These are phyloP conservation scores for Neophaeococcomyces aloes DNA, from an alignment of 2,329 filamentous ascomycete species.

Conservation along the genomic window DNA sequence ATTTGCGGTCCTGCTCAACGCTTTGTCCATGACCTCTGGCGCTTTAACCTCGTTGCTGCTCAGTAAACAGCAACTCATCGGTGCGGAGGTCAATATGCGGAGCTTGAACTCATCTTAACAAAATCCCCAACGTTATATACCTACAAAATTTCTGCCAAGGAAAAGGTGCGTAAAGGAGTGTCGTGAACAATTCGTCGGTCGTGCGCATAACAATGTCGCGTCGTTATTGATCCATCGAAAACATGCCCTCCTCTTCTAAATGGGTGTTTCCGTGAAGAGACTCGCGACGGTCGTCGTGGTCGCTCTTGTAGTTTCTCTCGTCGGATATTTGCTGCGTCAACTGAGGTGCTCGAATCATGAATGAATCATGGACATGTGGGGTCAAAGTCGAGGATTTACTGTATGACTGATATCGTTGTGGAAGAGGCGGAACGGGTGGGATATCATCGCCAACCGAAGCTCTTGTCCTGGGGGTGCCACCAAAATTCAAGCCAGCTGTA, in stretches of 20 bases:
- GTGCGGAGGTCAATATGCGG: slow-evolving; percentile 21
- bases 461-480: slow-evolving; percentile 63
- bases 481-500: slow-evolving; percentile 81
- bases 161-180: slow-evolving; percentile 8
- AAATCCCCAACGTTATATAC: slow-evolving; percentile 10
- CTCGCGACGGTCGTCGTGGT: slow-evolving; percentile 54
- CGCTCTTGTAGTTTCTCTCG: slow-evolving; percentile 57
- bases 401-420: slow-evolving; percentile 36
- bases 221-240: slow-evolving; percentile 83
- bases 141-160: slow-evolving; percentile 9
- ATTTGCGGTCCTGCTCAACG: slow-evolving; percentile 20
- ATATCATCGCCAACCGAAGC: slow-evolving; percentile 53
- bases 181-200: slow-evolving; percentile 10
- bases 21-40: slow-evolving; percentile 18
- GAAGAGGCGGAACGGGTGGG: slow-evolving; percentile 79
- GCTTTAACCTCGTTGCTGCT: slow-evolving; percentile 23
- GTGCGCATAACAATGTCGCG: slow-evolving; percentile 4
- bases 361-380: slow-evolving; percentile 32
- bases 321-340: slow-evolving; percentile 40
- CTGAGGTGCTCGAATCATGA: slow-evolving; percentile 33
- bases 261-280: slow-evolving; percentile 49
- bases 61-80: slow-evolving; percentile 17
- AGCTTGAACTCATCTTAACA: slow-evolving; percentile 13
- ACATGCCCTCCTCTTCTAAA: slow-evolving; percentile 79
- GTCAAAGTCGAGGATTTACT: slow-evolving; percentile 26